Base-by-base conservation (phyloP, 768 basidiomycete genomes). In the Dioszegia crocea region DNA sequence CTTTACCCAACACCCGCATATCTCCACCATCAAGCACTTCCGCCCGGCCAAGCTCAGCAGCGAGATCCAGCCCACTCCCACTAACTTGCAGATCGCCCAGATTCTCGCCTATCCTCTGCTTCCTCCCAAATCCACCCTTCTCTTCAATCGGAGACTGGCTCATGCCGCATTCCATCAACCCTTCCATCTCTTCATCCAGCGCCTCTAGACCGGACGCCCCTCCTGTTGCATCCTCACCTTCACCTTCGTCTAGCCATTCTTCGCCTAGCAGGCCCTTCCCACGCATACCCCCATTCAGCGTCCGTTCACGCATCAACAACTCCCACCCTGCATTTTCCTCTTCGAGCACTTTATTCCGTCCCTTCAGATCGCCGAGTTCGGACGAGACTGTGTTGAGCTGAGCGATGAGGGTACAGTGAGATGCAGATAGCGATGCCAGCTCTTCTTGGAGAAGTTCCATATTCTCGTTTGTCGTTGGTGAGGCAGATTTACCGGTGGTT, bases 281-380 rank as follows among this genome's bases (percentile, higher is more conserved):
- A 40, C 53, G 48, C 40, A 76, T 60, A 10, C 67, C 53, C n/a
- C 94, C 94, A 64, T 82, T 91, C 43, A 98, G 77, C 0, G 96
- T 97, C 80, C 84, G 86, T 79, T 98, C 93, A 61, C 89, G 82
- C 24, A 98, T 79, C 38, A 99, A 82, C 62, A 93, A 89, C 83
- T 94, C 91, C 79, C 91, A 99, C 49, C 89, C 89, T 78, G 96
- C 92, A 76, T 97, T 99, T 67, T 98, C 93, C 76, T 98, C 92
- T 77, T 71, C 62, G 12, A 79, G 76, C 63, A 87, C 85, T 63
- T 86, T 83, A 74, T 96, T 96, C 61, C 92, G 87, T 55, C 88
- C 81, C 78, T 91, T 89, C 53, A 97, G 78, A 70, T 97, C 93
- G 31, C 86, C 80, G 11, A 96, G 81, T 70, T 97, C 91, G 2